Conservation (phyloP, 2,329 filamentous ascomycete species). For the Pseudocercospora ulei region DNA sequence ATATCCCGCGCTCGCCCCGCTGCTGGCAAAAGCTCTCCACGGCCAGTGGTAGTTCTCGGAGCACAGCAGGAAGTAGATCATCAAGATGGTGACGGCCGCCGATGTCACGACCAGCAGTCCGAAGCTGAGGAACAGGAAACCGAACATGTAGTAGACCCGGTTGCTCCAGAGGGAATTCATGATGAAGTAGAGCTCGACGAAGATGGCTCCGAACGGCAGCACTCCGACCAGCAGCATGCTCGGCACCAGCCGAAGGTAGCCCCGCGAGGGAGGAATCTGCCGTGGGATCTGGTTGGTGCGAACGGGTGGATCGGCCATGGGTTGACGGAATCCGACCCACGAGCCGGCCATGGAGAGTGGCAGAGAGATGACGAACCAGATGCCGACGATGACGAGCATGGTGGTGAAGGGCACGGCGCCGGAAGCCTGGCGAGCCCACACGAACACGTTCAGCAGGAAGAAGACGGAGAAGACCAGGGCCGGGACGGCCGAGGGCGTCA, state of each 20-base stretch:
- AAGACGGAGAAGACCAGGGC: constrained; percentile 77
- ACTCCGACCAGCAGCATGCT: constrained; percentile 88
- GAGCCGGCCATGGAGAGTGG: constrained; percentile 82
- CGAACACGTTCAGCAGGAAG: constrained; percentile 90
- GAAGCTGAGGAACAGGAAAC: constrained; percentile 95
- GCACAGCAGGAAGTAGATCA: constrained; percentile 94
- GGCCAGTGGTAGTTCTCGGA: constrained; percentile 99
- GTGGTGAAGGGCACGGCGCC: constrained; percentile 93
- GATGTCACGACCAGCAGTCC: constrained; percentile 94
- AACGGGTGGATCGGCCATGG: constrained; percentile 66
- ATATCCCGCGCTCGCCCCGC: constrained; percentile 80
- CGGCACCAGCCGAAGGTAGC: constrained; percentile 76
- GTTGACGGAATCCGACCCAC: constrained; percentile 75
- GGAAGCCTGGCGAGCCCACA: constrained; percentile 86
- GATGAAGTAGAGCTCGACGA: constrained; percentile 98
- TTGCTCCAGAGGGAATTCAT: constrained; percentile 99
- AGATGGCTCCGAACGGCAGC: constrained; percentile 90
- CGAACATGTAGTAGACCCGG: constrained; percentile 99
- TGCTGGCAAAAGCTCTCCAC: constrained; percentile 87
- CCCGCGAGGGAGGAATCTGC: constrained; percentile 76
- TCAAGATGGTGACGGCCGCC: constrained; percentile 79
- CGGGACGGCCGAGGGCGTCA: constrained; percentile 79
- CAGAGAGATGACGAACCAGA: constrained; percentile 96
- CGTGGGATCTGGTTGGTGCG: constrained; percentile 96
- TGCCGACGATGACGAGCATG: constrained; percentile 84